These are phyloP conservation scores for Pythium diclinum DNA, from an alignment of 352 stramenopile genomes.

Conservation along the genomic window DNA sequence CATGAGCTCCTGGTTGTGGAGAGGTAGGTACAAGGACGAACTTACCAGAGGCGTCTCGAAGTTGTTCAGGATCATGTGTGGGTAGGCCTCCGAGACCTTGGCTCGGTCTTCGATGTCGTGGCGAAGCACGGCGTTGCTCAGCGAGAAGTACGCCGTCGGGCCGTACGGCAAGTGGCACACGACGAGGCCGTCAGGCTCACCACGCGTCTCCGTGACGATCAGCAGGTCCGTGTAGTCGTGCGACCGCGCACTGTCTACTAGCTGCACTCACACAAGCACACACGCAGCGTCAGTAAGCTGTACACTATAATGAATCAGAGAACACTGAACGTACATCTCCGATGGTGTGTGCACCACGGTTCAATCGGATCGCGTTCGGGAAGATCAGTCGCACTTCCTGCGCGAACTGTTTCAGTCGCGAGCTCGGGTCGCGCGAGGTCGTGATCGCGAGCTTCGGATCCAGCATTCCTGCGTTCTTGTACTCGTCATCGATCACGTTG, in stretches of 20 bases:
- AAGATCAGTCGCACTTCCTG: constrained; percentile 99
- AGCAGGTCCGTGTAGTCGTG: constrained; percentile 99
- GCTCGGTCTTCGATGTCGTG: constrained; percentile 98
- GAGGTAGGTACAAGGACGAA: background rate
- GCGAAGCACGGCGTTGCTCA: constrained; percentile 96
- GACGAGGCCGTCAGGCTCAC: constrained; percentile 97
- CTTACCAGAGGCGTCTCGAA: constrained; percentile 91
- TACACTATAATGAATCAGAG: background rate
- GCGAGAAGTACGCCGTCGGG: constrained; percentile 98
- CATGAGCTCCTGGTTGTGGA: background rate
- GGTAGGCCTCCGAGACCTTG: constrained; percentile 92
- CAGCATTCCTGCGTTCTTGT: constrained; percentile 96
- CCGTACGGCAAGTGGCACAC: constrained; percentile 99
- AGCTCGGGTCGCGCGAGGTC: constrained; percentile 96
- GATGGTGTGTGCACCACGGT: constrained; percentile 95
- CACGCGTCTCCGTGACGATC: constrained; percentile 97
- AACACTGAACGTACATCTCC: constrained; percentile 52
- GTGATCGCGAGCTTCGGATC: constrained; percentile 98
- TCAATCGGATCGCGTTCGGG: constrained; percentile 97
- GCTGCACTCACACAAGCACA: constrained; percentile 40
- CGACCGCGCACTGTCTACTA: constrained; percentile 95
- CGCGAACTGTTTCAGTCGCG: constrained; percentile 98
- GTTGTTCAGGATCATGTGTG: constrained; percentile 97
- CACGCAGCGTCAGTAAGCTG: background rate
- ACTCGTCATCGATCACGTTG: constrained; percentile 98